phyloP scores from a whole-genome alignment of 148 eudicot genomes.

The Chenopodium suecicum region DNA sequence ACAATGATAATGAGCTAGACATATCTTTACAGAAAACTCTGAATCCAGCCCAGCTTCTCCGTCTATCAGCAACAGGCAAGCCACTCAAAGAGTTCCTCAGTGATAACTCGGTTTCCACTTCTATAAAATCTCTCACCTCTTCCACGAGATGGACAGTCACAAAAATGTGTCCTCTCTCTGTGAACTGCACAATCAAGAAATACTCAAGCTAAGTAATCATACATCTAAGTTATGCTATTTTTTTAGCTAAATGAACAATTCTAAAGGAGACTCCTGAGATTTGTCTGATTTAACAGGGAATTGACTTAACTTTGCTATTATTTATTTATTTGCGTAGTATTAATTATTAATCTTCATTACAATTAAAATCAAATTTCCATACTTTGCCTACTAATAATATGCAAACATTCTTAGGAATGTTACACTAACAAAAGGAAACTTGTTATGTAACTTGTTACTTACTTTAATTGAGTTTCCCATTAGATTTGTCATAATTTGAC shows the following conservation, averaged over 20 bases:
- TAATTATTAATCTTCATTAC: neutral
- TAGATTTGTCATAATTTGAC: constrained; percentile 89
- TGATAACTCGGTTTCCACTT: constrained; percentile 52
- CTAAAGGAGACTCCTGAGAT: neutral
- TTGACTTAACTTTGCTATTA: neutral
- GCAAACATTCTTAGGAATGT: neutral
- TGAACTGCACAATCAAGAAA: constrained; percentile 59
- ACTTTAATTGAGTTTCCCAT: constrained; percentile 97
- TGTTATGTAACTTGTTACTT: constrained; percentile 28
- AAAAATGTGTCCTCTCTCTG: constrained; percentile 87
- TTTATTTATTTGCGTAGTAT: neutral
- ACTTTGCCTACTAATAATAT: neutral
- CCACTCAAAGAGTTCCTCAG: constrained; percentile 69
- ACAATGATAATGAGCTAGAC: constrained; percentile 18
- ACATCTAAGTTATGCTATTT: neutral
- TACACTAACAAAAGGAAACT: neutral
- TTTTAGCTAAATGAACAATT: neutral
- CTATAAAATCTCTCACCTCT: constrained; percentile 62
- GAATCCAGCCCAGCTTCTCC: constrained; percentile 76
- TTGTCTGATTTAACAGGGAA: neutral
- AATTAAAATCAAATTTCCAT: neutral
- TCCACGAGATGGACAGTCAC: constrained; percentile 83
- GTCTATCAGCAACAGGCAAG: constrained; percentile 66
- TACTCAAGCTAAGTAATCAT: constrained; percentile 10
- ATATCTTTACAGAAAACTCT: constrained; percentile 46